These are phyloP conservation scores for Vitis rupestris DNA, from an alignment of 164 flowering plant species.

Conservation along the genomic window DNA sequence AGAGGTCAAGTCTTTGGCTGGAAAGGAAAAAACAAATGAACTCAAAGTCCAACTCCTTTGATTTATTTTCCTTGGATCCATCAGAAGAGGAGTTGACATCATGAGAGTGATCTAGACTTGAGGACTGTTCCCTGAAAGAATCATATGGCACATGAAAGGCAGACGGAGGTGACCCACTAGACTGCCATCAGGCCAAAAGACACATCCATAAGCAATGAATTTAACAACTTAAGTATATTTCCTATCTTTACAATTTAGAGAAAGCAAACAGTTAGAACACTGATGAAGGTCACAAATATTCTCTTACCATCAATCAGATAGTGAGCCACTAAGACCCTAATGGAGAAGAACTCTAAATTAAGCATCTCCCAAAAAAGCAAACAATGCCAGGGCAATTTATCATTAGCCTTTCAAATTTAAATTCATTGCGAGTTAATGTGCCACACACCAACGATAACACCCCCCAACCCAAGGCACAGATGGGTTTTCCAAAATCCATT, in stretches of 20 bases:
- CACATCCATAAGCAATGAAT: not conserved
- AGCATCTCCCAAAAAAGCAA: not conserved
- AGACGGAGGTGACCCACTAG: conserved; percentile 91
- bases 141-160: conserved; percentile 84
- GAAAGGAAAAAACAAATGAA: conserved; percentile 90
- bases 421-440: too few relatives aligned
- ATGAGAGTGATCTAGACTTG: conserved; percentile 24
- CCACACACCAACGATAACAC: too few relatives aligned
- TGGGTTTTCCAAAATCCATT: not conserved
- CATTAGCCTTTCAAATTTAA: too few relatives aligned
- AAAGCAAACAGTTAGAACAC: not conserved
- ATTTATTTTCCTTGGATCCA: conserved; percentile 23
- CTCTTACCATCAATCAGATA: not conserved
- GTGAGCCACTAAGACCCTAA: too few relatives aligned
- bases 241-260: not conserved
- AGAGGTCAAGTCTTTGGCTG: conserved; percentile 74
- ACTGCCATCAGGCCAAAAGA: conserved; percentile 44
- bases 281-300: not conserved
- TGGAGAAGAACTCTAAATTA: too few relatives aligned
- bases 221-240: not conserved
- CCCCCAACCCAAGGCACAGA: too few relatives aligned
- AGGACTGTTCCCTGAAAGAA: conserved; percentile 55
- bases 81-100: conserved; percentile 28
- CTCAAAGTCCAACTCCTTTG: conserved; percentile 76
- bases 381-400: not conserved